Base-by-base conservation (phyloP, 2,329 filamentous ascomycete species). In the Penicillium sp. region DNA sequence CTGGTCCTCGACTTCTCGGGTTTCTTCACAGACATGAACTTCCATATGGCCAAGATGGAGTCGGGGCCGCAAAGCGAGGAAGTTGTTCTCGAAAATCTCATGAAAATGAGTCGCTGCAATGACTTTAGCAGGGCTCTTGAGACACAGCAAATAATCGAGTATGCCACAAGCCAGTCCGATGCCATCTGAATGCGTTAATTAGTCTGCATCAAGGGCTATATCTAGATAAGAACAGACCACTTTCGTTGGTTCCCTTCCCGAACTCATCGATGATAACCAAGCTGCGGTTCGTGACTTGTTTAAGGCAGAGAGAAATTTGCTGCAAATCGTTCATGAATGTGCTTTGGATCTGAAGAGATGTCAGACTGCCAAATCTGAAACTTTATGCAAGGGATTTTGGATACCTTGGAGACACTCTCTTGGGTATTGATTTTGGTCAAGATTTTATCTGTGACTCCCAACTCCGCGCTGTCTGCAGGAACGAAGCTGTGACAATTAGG, bases 231-330 rank as follows among this genome's bases (percentile, higher is more conserved):
- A 1, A 63, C 65, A 37, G 43, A 79, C 79, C 79, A 56, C 78
- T 79, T 13, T 82, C 81, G 57, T 86, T 83, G 0, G 86, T 88
- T 2, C 86, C 86, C 70, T 88, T 89, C 1, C 86, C 86, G 66
- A 99, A 97, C 68, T 99, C 94, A 66, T 99, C 94, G 43, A 97
- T 85, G n/a, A 99, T 79, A 1, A 99, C 72, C 6, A 99, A 78
- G 67, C 90, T 97, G 46, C 85, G 83, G 13, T 82, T 78, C 0
- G 92, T 96, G 4, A 88, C 86, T 51, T 90, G 82, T 56, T 83
- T 89, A 48, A 94, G 79, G 0, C 89, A 86, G 54, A 94, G 83
- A 0, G 89, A 87, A 11, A 94, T 85, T 68, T 99, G 93, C 64
- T 94, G 90, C 18, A 99, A 74, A 66, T 99, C 94, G 50, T 90